phyloP scores from a whole-genome alignment of 768 basidiomycete species.

The Trametes elegans region DNA sequence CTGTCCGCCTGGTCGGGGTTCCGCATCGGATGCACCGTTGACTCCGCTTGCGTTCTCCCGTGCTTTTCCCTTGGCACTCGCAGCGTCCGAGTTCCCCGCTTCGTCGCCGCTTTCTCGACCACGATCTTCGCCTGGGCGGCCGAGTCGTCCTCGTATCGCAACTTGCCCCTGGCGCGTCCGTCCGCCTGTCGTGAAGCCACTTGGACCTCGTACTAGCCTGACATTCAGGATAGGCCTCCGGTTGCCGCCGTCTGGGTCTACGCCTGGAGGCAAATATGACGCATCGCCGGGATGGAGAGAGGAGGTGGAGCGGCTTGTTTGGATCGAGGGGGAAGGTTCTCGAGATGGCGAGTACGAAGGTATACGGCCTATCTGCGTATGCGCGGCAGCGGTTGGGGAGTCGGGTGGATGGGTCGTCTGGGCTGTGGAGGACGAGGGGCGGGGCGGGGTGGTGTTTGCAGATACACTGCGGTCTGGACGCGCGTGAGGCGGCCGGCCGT shows the following conservation, averaged over 20 bases:
- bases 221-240: slow-evolving; percentile 30
- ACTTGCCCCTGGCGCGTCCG: slow-evolving; percentile 10
- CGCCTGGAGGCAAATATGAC: slow-evolving; percentile 30
- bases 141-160: slow-evolving; percentile 20
- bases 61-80: slow-evolving; percentile 1
- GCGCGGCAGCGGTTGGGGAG: slow-evolving; percentile 21
- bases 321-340: slow-evolving; percentile 30
- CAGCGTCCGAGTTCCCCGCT: not conserved
- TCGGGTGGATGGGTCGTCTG: slow-evolving; percentile 22
- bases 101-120: slow-evolving; percentile 6
- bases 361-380: slow-evolving; percentile 5
- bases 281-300: slow-evolving; percentile 33
- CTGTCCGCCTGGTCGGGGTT: not conserved
- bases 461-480: slow-evolving; percentile 36
- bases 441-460: slow-evolving; percentile 20
- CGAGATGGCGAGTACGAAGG: slow-evolving; percentile 26
- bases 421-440: slow-evolving; percentile 19
- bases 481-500: slow-evolving; percentile 36
- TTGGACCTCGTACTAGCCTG: slow-evolving; percentile 26
- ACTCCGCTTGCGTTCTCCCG: not conserved
- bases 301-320: slow-evolving; percentile 30
- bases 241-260: slow-evolving; percentile 19
- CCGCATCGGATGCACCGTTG: not conserved
- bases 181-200: slow-evolving; percentile 21
- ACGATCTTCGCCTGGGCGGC: slow-evolving; percentile 19